Base-by-base conservation (phyloP, 257 asterid species). In the Phtheirospermum japonicum region DNA sequence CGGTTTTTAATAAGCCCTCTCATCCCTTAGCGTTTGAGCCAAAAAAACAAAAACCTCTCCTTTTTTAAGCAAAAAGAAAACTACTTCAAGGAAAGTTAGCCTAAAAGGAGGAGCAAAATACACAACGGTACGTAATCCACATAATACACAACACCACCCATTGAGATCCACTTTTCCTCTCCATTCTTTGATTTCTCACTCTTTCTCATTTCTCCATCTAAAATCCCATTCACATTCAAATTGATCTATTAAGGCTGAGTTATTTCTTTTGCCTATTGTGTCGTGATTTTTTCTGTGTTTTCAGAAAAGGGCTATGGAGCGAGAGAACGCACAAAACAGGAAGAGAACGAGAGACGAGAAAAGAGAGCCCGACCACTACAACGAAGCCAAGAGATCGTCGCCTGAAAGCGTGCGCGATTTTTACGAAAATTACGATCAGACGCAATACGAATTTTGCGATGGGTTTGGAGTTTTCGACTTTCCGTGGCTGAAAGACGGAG, bases 401-500 rank as follows among this genome's bases (percentile, higher is more conserved):
- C 4, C 55, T 23, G 39, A 19, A 16, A 30, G 72, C 45, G 28
- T 33, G 14, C 56, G 43, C 8, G 58, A 54, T 32, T 5, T 42
- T 10, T 37, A 18, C n/a, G 11, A 57, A 16, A 7, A 61, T 10
- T 6, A 6, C 19, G 51, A 69, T 0, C 37, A 63, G 6, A 55
- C 11, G 17, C 32, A 62, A n/a, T 62, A 30, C 61, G 71, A 74
- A 3, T 74, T 69, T n/a, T 28, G 34, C 11, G 81, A 77, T n/a
- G 72, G 63, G 5, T 6, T 33, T 23, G 87, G 82, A 50, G 75
- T 81, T 53, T 81, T 81, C 64, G 84, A 81, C 68, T 81, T 81
- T 23, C 87, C 87, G 0, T 81, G 87, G 87, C 78, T 78, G 5
- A 75, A 78, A 23, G 82, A 81, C 8, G 77, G 82, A 23, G 55